Percentiles rank a stretch among this genome's conserved stretches.
Evolutionary conservation across 495 filamentous ascomycete genomes (phyloP).

Genomic region (Talaromyces liani): DNA sequence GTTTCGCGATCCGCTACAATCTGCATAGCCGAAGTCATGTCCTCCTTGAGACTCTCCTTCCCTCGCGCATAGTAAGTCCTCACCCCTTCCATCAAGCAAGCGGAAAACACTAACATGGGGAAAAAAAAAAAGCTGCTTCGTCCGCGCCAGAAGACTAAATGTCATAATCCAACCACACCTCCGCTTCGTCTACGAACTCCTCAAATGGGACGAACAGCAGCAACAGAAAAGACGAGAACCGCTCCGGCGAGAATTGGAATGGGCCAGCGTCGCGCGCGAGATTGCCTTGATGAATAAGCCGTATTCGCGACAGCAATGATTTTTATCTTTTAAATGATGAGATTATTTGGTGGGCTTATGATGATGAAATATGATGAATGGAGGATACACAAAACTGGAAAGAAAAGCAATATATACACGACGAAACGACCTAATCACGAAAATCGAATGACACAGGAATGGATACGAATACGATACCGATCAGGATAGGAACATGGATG

Average conservation of each 20-base stretch:
- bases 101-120: too few relatives aligned
- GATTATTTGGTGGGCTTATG: neutral
- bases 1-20: slow-evolving; percentile 94
- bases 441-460: neutral
- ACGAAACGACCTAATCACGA: neutral
- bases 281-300: slow-evolving; percentile 94
- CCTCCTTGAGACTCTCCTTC: slow-evolving; percentile 67
- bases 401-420: neutral
- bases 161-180: slow-evolving; percentile 68
- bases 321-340: neutral
- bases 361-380: neutral
- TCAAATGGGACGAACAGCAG: slow-evolving; percentile 86
- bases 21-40: slow-evolving; percentile 98
- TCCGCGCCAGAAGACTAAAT: slow-evolving; percentile 79
- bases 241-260: slow-evolving; percentile 75
- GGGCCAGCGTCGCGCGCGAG: slow-evolving; percentile 80
- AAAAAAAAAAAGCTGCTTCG: slow-evolving; percentile 63
- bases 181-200: slow-evolving; percentile 61
- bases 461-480: neutral
- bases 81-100: too few relatives aligned
- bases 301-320: slow-evolving; percentile 47
- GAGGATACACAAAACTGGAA: neutral
- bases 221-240: slow-evolving; percentile 35
- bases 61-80: slow-evolving; percentile 73
- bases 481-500: neutral